phyloP scores from a whole-genome alignment of 2,329 filamentous ascomycete genomes.

The Stachybotrys chlorohalonatus region DNA sequence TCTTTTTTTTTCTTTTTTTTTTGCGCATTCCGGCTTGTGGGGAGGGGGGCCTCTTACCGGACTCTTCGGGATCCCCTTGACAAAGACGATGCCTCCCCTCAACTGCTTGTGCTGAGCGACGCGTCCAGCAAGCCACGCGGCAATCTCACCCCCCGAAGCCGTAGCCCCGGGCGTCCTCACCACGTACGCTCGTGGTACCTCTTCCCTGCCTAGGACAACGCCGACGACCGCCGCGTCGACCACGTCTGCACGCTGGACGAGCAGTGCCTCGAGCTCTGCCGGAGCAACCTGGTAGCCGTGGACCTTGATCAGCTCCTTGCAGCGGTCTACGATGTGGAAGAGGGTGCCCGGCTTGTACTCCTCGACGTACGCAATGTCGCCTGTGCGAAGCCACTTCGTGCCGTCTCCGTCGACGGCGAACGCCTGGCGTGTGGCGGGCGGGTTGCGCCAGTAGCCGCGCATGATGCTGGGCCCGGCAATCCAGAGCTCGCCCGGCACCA shows the following conservation, averaged over 20 bases:
- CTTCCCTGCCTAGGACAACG: conserved; percentile 42
- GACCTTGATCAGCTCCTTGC: conserved; percentile 57
- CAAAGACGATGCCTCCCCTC: conserved; percentile 59
- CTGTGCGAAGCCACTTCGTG: conserved; percentile 62
- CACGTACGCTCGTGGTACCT: conserved; percentile 55
- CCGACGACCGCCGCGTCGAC: conserved; percentile 59
- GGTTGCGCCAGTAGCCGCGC: conserved; percentile 68
- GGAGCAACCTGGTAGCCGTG: conserved; percentile 52
- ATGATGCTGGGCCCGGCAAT: conserved; percentile 63
- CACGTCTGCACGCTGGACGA: conserved; percentile 32
- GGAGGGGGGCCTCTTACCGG: conserved; percentile 32
- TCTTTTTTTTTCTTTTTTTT: too few species aligned
- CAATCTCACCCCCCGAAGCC: conserved; percentile 37
- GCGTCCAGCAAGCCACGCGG: conserved; percentile 52
- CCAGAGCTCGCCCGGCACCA: conserved; percentile 62
- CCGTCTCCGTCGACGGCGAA: conserved; percentile 34
- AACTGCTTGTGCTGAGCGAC: conserved; percentile 59
- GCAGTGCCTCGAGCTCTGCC: conserved; percentile 34
- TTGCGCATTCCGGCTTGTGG: not conserved
- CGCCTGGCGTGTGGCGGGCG: conserved; percentile 55
- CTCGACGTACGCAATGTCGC: conserved; percentile 62
- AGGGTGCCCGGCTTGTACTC: conserved; percentile 40
- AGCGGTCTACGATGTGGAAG: conserved; percentile 64
- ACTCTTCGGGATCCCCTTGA: conserved; percentile 51
- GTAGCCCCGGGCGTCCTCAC: conserved; percentile 22